Percentiles rank a stretch among this genome's conserved stretches.
These are phyloP conservation scores for Coemansia sp. DNA, from an alignment of 192 early-diverging fungal species.

Conservation along the genomic window DNA sequence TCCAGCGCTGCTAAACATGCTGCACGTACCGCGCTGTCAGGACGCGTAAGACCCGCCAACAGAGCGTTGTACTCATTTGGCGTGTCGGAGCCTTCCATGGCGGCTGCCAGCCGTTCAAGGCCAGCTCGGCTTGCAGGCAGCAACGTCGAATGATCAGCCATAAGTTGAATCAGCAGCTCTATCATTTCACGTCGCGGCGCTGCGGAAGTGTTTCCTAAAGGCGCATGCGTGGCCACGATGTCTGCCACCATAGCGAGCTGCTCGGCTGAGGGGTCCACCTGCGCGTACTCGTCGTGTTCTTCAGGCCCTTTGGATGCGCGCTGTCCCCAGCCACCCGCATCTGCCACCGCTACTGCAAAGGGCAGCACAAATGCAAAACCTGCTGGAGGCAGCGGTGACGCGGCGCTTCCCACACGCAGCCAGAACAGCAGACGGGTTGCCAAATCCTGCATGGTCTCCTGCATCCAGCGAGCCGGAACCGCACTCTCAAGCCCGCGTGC, in stretches of 20 bases:
- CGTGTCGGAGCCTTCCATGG: constrained; percentile 46
- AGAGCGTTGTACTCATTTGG: constrained; percentile 41
- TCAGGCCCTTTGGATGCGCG: constrained; percentile 24
- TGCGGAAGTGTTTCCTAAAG: constrained; percentile 28
- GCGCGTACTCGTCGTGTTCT: constrained; percentile 53
- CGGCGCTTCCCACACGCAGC: constrained; percentile 61
- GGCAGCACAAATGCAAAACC: constrained; percentile 69
- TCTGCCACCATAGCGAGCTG: constrained; percentile 69
- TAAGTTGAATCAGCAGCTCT: constrained; percentile 59
- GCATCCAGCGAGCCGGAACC: constrained; percentile 31
- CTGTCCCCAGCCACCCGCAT: constrained; percentile 62
- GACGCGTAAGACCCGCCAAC: constrained; percentile 25
- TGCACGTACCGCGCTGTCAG: constrained; percentile 41
- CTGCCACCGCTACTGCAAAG: constrained; percentile 63
- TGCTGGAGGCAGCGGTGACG: constrained; percentile 14
- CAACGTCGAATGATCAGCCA: constrained; percentile 58
- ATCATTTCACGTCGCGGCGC: constrained; percentile 68
- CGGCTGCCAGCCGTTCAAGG: constrained; percentile 59
- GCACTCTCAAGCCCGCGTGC: constrained; percentile 25
- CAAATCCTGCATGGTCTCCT: constrained; percentile 35
- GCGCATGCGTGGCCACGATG: constrained; percentile 63
- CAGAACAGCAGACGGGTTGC: constrained; percentile 67
- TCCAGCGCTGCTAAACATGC: constrained; percentile 51
- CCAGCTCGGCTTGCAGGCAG: constrained; percentile 42
- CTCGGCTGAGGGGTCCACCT: constrained; percentile 52